Conservation (phyloP, 192 early-diverging fungal genomes). For the Backusella macrospora region DNA sequence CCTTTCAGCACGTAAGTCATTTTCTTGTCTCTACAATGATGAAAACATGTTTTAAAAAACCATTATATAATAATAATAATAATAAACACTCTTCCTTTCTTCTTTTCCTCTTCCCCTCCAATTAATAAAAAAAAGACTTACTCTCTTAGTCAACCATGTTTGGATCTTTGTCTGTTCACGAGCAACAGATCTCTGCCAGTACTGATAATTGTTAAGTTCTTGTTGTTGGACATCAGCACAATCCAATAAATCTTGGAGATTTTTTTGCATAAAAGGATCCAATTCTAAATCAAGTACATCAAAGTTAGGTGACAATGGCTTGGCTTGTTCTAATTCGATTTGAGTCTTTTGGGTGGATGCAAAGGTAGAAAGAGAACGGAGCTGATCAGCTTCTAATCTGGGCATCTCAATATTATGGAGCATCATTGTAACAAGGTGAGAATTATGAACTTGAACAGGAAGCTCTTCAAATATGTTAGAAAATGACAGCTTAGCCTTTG, state of each 20-base stretch:
- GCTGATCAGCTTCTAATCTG: slow-evolving; percentile 51
- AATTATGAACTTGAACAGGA: slow-evolving; percentile 86
- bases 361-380: slow-evolving; percentile 66
- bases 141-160: slow-evolving; percentile 60
- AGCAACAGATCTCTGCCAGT: slow-evolving; percentile 91
- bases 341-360: slow-evolving; percentile 35
- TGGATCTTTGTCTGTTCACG: slow-evolving; percentile 83
- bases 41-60: neutral
- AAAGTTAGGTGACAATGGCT: slow-evolving; percentile 61
- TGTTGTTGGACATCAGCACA: slow-evolving; percentile 89
- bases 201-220: slow-evolving; percentile 90
- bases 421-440: slow-evolving; percentile 77
- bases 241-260: slow-evolving; percentile 79
- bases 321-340: slow-evolving; percentile 40
- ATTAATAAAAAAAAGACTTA: slow-evolving; percentile 36
- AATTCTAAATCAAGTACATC: slow-evolving; percentile 80
- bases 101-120: neutral
- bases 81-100: too few species aligned
- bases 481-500: slow-evolving; percentile 77
- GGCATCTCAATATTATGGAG: slow-evolving; percentile 71
- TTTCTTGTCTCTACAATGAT: slow-evolving; percentile 68
- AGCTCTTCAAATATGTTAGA: slow-evolving; percentile 89
- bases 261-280: slow-evolving; percentile 86
- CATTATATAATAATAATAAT: neutral
- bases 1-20: slow-evolving; percentile 62